A percentile compares a stretch with the other conserved stretches of the same genome.
Conservation (phyloP, 345 rosid species). For the Noccaea bulbosa region DNA sequence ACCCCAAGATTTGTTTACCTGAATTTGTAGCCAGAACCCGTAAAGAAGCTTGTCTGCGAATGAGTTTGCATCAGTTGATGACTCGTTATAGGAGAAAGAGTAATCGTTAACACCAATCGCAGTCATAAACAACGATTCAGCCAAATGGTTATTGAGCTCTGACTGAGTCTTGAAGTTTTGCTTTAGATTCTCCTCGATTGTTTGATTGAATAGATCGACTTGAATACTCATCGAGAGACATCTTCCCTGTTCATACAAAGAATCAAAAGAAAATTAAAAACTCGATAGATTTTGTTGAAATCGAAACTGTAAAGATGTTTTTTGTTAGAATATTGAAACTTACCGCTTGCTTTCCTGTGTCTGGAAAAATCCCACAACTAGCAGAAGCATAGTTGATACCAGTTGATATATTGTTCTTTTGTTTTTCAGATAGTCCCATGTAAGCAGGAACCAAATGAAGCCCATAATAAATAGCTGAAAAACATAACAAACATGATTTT, state of each 20-base stretch:
- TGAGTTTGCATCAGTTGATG: not conserved
- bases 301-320: not conserved
- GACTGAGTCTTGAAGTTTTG: slow-evolving; percentile 18
- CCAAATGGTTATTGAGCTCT: slow-evolving; percentile 32
- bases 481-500: not conserved
- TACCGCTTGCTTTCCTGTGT: slow-evolving; percentile 22
- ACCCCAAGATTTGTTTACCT: slow-evolving; percentile 16
- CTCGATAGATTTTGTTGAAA: not conserved
- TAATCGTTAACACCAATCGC: slow-evolving; percentile 44
- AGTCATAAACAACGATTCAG: slow-evolving; percentile 36
- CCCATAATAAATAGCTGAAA: slow-evolving; percentile 41
- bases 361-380: slow-evolving; percentile 40
- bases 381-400: slow-evolving; percentile 47
- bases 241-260: slow-evolving; percentile 33
- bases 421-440: slow-evolving; percentile 33
- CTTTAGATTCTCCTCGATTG: slow-evolving; percentile 31
- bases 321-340: not conserved
- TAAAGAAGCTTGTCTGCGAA: slow-evolving; percentile 36
- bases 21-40: slow-evolving; percentile 24
- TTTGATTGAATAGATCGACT: slow-evolving; percentile 30
- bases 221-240: slow-evolving; percentile 43
- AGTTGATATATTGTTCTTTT: slow-evolving; percentile 33
- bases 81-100: not conserved
- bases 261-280: not conserved
- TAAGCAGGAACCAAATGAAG: slow-evolving; percentile 42